phyloP scores from a whole-genome alignment of 78 protist species.

The Dictyostelium brefeldianum region DNA sequence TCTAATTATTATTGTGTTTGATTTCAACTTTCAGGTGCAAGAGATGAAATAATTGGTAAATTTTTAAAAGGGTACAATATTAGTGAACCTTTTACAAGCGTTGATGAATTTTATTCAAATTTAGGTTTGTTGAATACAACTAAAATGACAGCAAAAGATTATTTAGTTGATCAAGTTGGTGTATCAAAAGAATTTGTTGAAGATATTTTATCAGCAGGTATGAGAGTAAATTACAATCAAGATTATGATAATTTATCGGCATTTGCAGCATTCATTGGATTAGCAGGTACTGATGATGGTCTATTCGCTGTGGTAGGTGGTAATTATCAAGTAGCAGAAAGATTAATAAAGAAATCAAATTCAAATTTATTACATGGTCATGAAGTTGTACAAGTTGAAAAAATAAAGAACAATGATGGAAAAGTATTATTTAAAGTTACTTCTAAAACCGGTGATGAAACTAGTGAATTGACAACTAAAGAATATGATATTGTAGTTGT shows the following conservation, averaged over 20 bases:
- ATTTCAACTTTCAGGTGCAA: background rate
- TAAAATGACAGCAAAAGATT: conserved; percentile 33
- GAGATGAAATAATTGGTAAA: conserved; percentile 35
- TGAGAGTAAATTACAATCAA: conserved; percentile 69
- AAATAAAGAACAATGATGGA: background rate
- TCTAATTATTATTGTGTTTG: too few relatives aligned
- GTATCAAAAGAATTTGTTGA: conserved; percentile 49
- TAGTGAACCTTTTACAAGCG: conserved; percentile 42
- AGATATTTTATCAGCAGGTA: conserved; percentile 40
- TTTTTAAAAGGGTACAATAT: conserved; percentile 30
- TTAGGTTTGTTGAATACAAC: conserved; percentile 26
- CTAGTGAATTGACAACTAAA: background rate
- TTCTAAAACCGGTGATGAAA: background rate
- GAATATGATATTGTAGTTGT: conserved; percentile 56
- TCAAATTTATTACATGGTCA: background rate
- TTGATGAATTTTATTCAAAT: conserved; percentile 44
- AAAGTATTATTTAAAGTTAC: background rate
- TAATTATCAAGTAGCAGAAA: conserved; percentile 49
- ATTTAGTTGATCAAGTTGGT: conserved; percentile 13
- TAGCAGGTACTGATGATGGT: conserved; percentile 60
- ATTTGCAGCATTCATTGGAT: conserved; percentile 63
- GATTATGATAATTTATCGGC: conserved; percentile 64
- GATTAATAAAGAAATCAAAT: conserved; percentile 1
- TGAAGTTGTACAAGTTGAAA: conserved; percentile 15
- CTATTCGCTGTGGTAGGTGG: conserved; percentile 63